phyloP scores from a whole-genome alignment of 2,329 filamentous ascomycete genomes.

The Ceratocystis papillata region DNA sequence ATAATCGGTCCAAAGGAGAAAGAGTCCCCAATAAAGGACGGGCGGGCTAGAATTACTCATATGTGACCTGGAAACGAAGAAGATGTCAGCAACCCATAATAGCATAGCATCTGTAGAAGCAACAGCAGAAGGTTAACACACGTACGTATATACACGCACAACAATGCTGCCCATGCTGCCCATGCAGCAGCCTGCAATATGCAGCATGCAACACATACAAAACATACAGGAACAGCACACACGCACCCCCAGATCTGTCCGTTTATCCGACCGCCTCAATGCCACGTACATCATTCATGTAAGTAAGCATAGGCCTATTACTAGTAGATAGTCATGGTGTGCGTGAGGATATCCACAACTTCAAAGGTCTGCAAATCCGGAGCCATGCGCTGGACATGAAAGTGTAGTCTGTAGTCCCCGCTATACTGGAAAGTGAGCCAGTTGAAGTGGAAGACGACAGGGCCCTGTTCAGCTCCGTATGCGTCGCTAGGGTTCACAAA shows the following conservation, averaged over 20 bases:
- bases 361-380: neutral
- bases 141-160: neutral
- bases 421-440: neutral
- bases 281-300: conserved; percentile 4
- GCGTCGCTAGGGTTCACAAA: neutral
- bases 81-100: too few species aligned
- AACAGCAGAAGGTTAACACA: neutral
- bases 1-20: neutral
- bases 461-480: neutral
- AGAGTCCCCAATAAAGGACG: neutral
- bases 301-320: neutral
- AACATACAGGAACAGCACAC: neutral
- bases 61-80: neutral
- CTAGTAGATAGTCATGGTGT: conserved; percentile 8
- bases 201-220: too few species aligned
- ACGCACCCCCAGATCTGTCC: neutral
- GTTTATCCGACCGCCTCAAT: neutral
- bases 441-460: neutral
- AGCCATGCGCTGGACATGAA: conserved; percentile 2
- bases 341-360: conserved; percentile 2
- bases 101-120: neutral
- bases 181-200: too few species aligned
- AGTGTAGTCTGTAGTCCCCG: neutral
- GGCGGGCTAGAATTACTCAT: neutral
- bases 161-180: neutral